These are phyloP conservation scores for Barbatosphaeria neglecta DNA, from an alignment of 495 filamentous ascomycete species.

Conservation along the genomic window DNA sequence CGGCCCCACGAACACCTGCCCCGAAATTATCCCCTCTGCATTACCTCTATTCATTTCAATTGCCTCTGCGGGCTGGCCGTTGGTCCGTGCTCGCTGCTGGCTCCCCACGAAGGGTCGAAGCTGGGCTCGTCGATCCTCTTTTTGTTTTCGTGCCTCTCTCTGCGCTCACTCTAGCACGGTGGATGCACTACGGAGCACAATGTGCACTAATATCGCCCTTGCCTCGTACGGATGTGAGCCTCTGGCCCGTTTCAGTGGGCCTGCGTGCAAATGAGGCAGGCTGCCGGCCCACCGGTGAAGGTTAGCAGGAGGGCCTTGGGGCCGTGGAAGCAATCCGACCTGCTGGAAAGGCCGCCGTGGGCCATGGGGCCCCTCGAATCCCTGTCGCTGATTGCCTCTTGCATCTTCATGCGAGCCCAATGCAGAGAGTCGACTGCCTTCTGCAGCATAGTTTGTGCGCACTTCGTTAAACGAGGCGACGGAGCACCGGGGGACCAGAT, in stretches of 20 bases:
- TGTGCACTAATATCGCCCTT: too few relatives aligned
- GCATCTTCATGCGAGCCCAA: background rate
- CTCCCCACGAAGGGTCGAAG: too few relatives aligned
- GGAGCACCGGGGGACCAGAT: background rate
- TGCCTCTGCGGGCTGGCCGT: background rate
- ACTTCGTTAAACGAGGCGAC: background rate
- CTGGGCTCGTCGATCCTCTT: too few relatives aligned
- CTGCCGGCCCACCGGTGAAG: background rate
- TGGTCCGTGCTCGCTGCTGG: too few relatives aligned
- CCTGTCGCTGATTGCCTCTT: background rate
- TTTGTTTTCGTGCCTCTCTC: too few relatives aligned
- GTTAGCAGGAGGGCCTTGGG: background rate
- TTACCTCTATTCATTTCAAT: background rate
- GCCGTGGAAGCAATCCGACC: constrained; percentile 2
- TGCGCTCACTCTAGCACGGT: too few relatives aligned
- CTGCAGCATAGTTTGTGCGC: too few relatives aligned
- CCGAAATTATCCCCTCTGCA: background rate
- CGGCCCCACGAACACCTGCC: background rate
- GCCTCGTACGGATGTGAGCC: background rate
- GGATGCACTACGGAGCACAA: too few relatives aligned
- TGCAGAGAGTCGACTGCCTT: too few relatives aligned
- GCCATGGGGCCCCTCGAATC: background rate
- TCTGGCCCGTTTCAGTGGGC: background rate
- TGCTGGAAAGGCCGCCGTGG: constrained; percentile 4
- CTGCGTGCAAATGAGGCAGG: constrained; percentile 8